phyloP scores from a whole-genome alignment of 345 rosid species.

The Salix koriyanagi region DNA sequence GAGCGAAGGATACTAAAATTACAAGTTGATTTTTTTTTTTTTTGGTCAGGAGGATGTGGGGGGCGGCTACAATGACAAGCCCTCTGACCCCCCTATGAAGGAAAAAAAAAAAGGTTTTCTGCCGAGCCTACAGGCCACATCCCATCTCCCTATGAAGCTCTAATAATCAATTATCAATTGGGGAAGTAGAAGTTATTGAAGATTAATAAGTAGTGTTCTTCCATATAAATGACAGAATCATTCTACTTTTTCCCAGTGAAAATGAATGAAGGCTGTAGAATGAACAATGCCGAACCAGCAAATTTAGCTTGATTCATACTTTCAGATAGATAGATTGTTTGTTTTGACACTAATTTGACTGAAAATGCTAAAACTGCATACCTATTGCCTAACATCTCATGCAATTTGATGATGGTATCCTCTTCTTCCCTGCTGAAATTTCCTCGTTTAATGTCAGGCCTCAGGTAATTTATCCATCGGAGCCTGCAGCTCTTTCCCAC shows the following conservation, averaged over 20 bases:
- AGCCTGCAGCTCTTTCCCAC: conserved; percentile 89
- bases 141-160: neutral
- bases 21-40: neutral
- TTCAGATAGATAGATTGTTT: no score
- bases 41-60: neutral
- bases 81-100: neutral
- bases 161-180: neutral
- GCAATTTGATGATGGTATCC: conserved; percentile 56
- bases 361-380: conserved; percentile 4
- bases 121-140: neutral
- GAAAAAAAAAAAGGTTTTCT: neutral
- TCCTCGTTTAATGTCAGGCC: conserved; percentile 81
- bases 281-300: neutral
- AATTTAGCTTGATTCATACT: no score
- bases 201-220: neutral
- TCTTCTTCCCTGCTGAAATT: conserved; percentile 74
- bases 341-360: neutral
- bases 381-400: conserved; percentile 61
- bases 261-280: no score
- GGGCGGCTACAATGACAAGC: neutral
- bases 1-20: neutral
- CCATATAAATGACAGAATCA: neutral
- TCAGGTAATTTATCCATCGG: conserved; percentile 70
- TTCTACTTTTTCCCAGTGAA: no score
- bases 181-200: no score